Conservation (phyloP, 1,139 yeast species). For the Meyerozyma carpophila region DNA sequence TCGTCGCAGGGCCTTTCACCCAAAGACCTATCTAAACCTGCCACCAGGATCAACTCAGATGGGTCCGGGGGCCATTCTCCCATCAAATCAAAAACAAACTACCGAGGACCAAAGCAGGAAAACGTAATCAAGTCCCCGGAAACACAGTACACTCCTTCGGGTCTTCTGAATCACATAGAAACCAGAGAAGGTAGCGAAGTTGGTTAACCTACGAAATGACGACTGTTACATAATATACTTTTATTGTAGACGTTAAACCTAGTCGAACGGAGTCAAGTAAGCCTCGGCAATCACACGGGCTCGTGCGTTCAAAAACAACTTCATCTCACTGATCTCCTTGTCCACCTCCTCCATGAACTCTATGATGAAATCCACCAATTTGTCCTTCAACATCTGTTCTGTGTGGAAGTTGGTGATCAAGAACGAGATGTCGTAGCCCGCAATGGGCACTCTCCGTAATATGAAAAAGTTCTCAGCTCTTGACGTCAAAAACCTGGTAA, state of each 20-base stretch:
- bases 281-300: constrained; percentile 98
- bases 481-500: constrained; percentile 86
- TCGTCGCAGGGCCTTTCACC: constrained; percentile 32
- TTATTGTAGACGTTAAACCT: constrained; percentile 4
- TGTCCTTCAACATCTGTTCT: constrained; percentile 91
- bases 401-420: constrained; percentile 92
- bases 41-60: background rate
- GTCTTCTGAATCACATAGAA: background rate
- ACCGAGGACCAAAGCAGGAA: background rate
- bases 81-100: background rate
- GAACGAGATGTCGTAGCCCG: constrained; percentile 90
- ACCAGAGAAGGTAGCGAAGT: background rate
- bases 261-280: constrained; percentile 72
- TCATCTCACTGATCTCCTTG: constrained; percentile 98
- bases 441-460: constrained; percentile 84
- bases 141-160: background rate
- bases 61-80: background rate
- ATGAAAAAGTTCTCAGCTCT: constrained; percentile 94
- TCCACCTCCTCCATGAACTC: constrained; percentile 99
- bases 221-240: background rate
- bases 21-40: constrained; percentile 11
- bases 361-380: constrained; percentile 90
- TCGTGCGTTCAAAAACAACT: constrained; percentile 90
- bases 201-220: background rate
- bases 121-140: background rate